Evolutionary conservation across 2,329 filamentous ascomycete genomes (phyloP).

Genomic region (Coniella vitis): DNA sequence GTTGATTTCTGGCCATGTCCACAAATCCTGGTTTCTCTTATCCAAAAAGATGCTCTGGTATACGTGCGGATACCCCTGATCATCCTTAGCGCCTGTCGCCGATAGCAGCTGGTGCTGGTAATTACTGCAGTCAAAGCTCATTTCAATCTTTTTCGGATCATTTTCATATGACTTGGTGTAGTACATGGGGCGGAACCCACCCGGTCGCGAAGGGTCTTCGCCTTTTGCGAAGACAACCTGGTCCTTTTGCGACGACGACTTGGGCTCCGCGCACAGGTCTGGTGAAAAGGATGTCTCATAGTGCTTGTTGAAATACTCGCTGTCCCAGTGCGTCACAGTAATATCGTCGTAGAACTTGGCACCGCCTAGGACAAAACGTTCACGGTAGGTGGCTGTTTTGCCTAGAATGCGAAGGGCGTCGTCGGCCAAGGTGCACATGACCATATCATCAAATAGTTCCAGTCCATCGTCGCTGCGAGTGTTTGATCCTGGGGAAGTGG

Average conservation of each 20-base stretch:
- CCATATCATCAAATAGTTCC: constrained; percentile 59
- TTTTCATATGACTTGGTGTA: constrained; percentile 53
- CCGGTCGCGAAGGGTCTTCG: constrained; percentile 45
- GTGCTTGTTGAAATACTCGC: constrained; percentile 58
- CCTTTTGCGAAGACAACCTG: constrained; percentile 36
- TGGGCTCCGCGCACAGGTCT: constrained; percentile 42
- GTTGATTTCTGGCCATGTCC: constrained; percentile 54
- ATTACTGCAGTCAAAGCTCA: constrained; percentile 70
- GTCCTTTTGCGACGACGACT: constrained; percentile 31
- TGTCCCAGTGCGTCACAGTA: constrained; percentile 62
- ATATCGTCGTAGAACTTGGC: constrained; percentile 65
- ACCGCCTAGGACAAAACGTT: constrained; percentile 62
- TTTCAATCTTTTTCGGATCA: constrained; percentile 54
- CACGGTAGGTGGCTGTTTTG: constrained; percentile 49
- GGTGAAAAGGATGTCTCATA: constrained; percentile 57
- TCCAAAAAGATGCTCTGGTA: constrained; percentile 66
- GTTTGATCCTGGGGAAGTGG: constrained; percentile 42
- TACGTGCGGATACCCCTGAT: constrained; percentile 47
- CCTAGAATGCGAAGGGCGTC: constrained; percentile 48
- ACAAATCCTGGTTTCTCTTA: constrained; percentile 47
- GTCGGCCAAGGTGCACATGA: constrained; percentile 50
- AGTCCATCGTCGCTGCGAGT: constrained; percentile 38
- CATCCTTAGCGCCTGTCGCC: constrained; percentile 18
- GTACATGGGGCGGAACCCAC: constrained; percentile 58
- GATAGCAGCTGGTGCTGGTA: constrained; percentile 65